Evolutionary conservation across 2,329 filamentous ascomycete genomes (phyloP).

Genomic region (Colletotrichum sp.): DNA sequence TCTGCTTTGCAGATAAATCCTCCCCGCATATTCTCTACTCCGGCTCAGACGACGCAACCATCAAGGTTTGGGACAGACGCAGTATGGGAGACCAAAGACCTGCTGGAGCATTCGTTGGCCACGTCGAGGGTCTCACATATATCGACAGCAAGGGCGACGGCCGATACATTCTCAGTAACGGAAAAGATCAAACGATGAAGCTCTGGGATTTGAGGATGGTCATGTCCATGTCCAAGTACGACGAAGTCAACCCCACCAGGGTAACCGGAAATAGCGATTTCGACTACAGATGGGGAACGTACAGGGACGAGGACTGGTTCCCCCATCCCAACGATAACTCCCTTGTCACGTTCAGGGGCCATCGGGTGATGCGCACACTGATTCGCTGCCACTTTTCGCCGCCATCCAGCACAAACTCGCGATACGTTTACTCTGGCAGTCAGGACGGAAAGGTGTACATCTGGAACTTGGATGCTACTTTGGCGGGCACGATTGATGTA

Average conservation of each 20-base stretch:
- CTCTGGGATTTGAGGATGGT: constrained; percentile 94
- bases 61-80: constrained; percentile 96
- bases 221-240: constrained; percentile 73
- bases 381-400: constrained; percentile 97
- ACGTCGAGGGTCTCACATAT: constrained; percentile 71
- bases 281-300: constrained; percentile 76
- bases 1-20: constrained; percentile 88
- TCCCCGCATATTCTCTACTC: constrained; percentile 96
- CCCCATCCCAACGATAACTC: constrained; percentile 87
- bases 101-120: constrained; percentile 70
- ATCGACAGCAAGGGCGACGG: constrained; percentile 75
- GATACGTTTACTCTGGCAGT: constrained; percentile 93
- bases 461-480: constrained; percentile 91
- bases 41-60: constrained; percentile 89
- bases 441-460: constrained; percentile 89
- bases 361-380: constrained; percentile 85
- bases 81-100: constrained; percentile 85
- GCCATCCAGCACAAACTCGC: constrained; percentile 80
- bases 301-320: constrained; percentile 69
- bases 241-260: constrained; percentile 58
- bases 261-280: constrained; percentile 64
- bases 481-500: constrained; percentile 81
- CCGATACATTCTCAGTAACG: constrained; percentile 88
- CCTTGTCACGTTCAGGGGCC: constrained; percentile 90
- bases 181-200: constrained; percentile 97